These are phyloP conservation scores for Exophiala sp. DNA, from an alignment of 2,329 filamentous ascomycete species.

Conservation along the genomic window DNA sequence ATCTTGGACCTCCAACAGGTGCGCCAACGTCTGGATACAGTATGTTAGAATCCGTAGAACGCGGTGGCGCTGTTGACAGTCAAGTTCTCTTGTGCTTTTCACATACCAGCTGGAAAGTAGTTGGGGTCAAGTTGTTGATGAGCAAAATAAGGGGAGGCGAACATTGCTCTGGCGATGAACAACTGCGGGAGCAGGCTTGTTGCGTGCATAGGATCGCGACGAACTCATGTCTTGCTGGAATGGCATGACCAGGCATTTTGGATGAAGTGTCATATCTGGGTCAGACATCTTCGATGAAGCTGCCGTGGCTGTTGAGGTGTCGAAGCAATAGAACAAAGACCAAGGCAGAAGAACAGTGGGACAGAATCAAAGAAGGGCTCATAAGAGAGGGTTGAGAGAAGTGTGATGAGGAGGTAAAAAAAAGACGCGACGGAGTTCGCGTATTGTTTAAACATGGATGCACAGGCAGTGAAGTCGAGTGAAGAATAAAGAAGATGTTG, in stretches of 20 bases:
- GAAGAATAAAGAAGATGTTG: neutral
- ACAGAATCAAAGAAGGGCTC: neutral
- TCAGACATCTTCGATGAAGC: too few relatives aligned
- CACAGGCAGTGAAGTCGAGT: neutral
- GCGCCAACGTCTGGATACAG: neutral
- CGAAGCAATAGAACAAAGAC: too few relatives aligned
- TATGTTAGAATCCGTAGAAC: neutral
- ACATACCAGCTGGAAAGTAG: constrained; percentile 25
- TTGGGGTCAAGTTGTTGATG: constrained; percentile 26
- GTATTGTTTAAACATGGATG: neutral
- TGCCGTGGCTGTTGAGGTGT: too few relatives aligned
- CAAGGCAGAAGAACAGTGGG: too few relatives aligned
- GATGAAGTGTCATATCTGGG: neutral
- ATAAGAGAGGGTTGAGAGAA: neutral
- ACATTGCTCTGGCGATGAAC: constrained; percentile 14
- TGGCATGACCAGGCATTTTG: neutral
- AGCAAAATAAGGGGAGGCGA: constrained; percentile 28
- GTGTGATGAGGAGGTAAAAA: neutral
- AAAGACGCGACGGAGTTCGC: too few relatives aligned
- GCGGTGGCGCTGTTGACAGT: neutral
- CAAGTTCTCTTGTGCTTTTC: neutral
- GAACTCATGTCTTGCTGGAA: neutral
- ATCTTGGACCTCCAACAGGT: constrained; percentile 15
- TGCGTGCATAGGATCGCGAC: too few relatives aligned
- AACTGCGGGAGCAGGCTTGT: constrained; percentile 1